These are phyloP conservation scores for Daldinia concentrica DNA, from an alignment of 495 filamentous ascomycete genomes.

Conservation along the genomic window DNA sequence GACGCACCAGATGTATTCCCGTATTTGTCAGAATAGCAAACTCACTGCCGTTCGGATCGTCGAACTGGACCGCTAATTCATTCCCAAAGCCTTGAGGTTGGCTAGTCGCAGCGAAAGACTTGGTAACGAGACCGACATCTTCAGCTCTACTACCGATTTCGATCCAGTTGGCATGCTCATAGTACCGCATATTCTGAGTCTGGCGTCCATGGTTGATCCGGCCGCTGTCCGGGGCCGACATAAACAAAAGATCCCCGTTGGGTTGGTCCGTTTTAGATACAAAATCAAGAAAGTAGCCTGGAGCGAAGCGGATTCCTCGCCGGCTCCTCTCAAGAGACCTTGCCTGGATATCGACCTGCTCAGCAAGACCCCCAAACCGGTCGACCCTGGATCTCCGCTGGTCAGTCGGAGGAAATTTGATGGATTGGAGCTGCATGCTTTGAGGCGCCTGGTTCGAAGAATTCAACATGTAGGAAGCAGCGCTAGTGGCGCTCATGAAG, in stretches of 20 bases:
- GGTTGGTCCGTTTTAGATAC: conserved; percentile 61
- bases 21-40: conserved; percentile 90
- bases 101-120: conserved; percentile 70
- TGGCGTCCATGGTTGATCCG: conserved; percentile 69
- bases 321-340: conserved; percentile 62
- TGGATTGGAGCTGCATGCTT: conserved; percentile 95
- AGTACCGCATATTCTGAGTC: conserved; percentile 61
- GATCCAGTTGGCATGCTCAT: conserved; percentile 80
- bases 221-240: conserved; percentile 87
- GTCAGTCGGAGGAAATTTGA: conserved; percentile 83
- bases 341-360: conserved; percentile 54
- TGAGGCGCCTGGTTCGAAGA: conserved; percentile 74
- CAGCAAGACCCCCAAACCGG: conserved; percentile 44
- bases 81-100: conserved; percentile 89
- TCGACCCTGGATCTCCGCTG: conserved; percentile 32
- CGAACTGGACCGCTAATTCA: conserved; percentile 93
- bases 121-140: conserved; percentile 78
- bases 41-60: conserved; percentile 75
- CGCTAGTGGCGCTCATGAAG: conserved; percentile 87
- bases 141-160: conserved; percentile 74
- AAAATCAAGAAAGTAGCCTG: conserved; percentile 91
- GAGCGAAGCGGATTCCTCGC: conserved; percentile 74
- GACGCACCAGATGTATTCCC: conserved; percentile 83
- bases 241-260: conserved; percentile 74
- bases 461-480: conserved; percentile 72